Conservation (phyloP, 2,329 filamentous ascomycete genomes). For the Penicillium sp. region DNA sequence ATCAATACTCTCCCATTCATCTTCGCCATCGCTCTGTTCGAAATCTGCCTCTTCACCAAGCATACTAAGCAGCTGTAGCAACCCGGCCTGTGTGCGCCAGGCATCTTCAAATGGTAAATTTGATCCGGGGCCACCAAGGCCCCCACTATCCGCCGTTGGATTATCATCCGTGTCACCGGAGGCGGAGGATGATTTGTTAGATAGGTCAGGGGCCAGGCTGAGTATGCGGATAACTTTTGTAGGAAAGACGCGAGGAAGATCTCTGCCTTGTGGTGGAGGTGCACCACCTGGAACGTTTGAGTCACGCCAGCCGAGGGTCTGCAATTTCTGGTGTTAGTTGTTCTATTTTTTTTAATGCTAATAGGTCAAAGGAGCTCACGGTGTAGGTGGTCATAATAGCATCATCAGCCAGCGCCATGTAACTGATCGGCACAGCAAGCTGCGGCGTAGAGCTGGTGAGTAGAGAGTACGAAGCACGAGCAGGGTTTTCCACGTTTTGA, state of each 20-base stretch:
- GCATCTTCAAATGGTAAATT: constrained; percentile 16
- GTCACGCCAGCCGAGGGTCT: constrained; percentile 34
- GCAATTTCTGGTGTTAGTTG: constrained; percentile 11
- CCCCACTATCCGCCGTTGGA: background rate
- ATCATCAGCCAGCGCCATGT: constrained; percentile 50
- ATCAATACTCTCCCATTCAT: constrained; percentile 18
- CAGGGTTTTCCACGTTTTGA: constrained; percentile 17
- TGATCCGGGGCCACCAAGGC: background rate
- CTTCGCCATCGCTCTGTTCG: constrained; percentile 6
- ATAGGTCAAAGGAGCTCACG: constrained; percentile 19
- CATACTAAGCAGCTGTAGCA: constrained; percentile 29
- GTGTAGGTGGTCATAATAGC: constrained; percentile 49
- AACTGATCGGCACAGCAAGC: constrained; percentile 46
- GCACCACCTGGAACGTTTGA: constrained; percentile 18
- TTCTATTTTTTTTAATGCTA: background rate
- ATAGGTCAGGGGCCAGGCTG: constrained; percentile 35
- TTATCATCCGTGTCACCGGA: background rate
- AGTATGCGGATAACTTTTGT: constrained; percentile 44
- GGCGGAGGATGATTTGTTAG: background rate
- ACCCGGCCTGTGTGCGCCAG: constrained; percentile 20
- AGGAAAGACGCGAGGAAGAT: constrained; percentile 35
- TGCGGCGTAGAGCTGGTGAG: constrained; percentile 38
- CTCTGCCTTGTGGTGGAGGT: constrained; percentile 19
- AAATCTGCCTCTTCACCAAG: constrained; percentile 20
- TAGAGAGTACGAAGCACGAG: constrained; percentile 33